phyloP scores from a whole-genome alignment of 2,329 filamentous ascomycete species.

The Amylocarpus encephaloides region DNA sequence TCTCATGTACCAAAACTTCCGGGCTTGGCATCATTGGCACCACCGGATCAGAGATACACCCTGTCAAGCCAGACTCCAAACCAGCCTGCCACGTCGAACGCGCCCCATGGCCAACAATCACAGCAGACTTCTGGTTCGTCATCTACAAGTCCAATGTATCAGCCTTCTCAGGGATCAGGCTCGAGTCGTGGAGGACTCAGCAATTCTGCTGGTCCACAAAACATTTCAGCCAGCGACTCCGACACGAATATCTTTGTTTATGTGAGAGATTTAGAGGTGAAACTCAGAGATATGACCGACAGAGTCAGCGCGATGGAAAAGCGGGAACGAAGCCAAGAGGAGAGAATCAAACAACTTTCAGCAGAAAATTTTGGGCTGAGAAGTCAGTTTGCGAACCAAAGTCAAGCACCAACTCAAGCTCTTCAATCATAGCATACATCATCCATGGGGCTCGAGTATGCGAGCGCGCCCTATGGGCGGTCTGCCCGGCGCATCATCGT shows the following conservation, averaged over 20 bases:
- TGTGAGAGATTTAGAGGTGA: slow-evolving; percentile 62
- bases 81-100: slow-evolving; percentile 21
- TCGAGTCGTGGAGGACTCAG: slow-evolving; percentile 24
- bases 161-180: slow-evolving; percentile 43
- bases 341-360: slow-evolving; percentile 27
- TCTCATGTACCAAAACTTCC: slow-evolving; percentile 30
- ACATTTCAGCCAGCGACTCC: slow-evolving; percentile 50
- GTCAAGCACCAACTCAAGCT: slow-evolving; percentile 15
- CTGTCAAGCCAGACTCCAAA: slow-evolving; percentile 25
- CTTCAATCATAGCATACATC: slow-evolving; percentile 20
- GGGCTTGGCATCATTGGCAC: slow-evolving; percentile 28
- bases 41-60: slow-evolving; percentile 31
- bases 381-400: slow-evolving; percentile 22
- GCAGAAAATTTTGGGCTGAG: slow-evolving; percentile 26
- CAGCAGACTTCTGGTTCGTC: slow-evolving; percentile 23
- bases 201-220: slow-evolving; percentile 40
- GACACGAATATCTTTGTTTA: slow-evolving; percentile 66
- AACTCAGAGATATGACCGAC: slow-evolving; percentile 42
- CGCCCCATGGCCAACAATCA: slow-evolving; percentile 14
- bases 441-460: slow-evolving; percentile 23
- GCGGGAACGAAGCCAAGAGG: slow-evolving; percentile 21
- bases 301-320: slow-evolving; percentile 37
- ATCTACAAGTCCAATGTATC: slow-evolving; percentile 29
- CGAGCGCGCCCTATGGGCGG: slow-evolving; percentile 22
- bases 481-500: slow-evolving; percentile 22